Conservation (phyloP, 352 stramenopile species). For the Aphanomyces cochlioides region DNA sequence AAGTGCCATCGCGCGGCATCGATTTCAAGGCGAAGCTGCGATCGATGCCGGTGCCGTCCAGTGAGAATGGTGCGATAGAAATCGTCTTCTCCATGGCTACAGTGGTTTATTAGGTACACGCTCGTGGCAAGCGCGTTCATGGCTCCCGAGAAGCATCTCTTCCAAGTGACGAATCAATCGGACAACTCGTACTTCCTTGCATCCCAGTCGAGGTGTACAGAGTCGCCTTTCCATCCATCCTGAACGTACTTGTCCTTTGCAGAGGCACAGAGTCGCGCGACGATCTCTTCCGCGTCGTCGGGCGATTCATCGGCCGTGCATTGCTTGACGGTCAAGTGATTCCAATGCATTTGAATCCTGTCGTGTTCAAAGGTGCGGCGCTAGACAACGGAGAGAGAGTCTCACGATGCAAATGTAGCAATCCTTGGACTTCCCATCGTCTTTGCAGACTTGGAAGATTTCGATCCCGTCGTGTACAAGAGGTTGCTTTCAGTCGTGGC, state of each 20-base stretch:
- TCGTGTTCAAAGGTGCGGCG: constrained; percentile 67
- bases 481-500: constrained; percentile 33
- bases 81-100: constrained; percentile 11
- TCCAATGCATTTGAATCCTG: constrained; percentile 60
- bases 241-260: constrained; percentile 37
- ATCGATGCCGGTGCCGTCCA: constrained; percentile 76
- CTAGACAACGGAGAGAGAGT: not conserved
- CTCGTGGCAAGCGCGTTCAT: constrained; percentile 73
- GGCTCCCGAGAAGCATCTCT: constrained; percentile 62
- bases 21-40: constrained; percentile 78
- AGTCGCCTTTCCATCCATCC: constrained; percentile 20
- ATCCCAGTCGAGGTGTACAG: constrained; percentile 50
- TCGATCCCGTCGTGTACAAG: constrained; percentile 76
- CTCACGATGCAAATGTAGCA: constrained; percentile 47
- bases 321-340: constrained; percentile 81
- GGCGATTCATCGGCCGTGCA: constrained; percentile 59
- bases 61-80: constrained; percentile 79
- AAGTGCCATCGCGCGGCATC: constrained; percentile 75
- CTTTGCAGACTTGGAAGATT: constrained; percentile 71
- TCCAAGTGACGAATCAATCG: constrained; percentile 68
- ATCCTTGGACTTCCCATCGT: constrained; percentile 2
- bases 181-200: constrained; percentile 76
- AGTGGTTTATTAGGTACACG: constrained; percentile 34
- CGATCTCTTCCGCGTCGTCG: constrained; percentile 56
- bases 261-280: constrained; percentile 39